Evolutionary conservation across 805 yeast species (phyloP).

Genomic region (Vanderwaltozyma verrucispora): DNA sequence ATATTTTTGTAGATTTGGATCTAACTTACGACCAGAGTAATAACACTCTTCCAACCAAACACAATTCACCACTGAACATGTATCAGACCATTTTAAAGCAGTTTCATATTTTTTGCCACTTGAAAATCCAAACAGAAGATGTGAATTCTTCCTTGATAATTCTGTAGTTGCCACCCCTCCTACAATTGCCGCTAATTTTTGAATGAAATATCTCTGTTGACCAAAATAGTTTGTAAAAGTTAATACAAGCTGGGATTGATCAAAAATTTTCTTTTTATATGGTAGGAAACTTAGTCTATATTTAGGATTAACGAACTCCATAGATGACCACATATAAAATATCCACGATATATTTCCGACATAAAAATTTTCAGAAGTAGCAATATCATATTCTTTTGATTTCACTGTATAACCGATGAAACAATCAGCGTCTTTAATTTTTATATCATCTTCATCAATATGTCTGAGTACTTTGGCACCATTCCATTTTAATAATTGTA

Average conservation of each 20-base stretch:
- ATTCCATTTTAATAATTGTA: background rate
- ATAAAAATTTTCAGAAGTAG: conserved; percentile 29
- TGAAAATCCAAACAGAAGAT: conserved; percentile 56
- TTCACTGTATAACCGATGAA: conserved; percentile 55
- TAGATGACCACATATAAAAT: conserved; percentile 49
- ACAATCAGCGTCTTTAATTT: conserved; percentile 30
- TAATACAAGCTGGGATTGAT: conserved; percentile 44
- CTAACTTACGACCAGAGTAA: conserved; percentile 10
- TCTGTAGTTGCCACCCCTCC: conserved; percentile 73
- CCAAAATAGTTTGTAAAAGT: conserved; percentile 79
- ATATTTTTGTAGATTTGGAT: conserved; percentile 5
- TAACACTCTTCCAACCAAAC: conserved; percentile 82
- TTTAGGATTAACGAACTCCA: conserved; percentile 46
- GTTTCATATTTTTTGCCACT: conserved; percentile 68
- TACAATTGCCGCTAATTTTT: conserved; percentile 47
- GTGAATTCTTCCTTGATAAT: conserved; percentile 55
- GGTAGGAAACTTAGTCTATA: conserved; percentile 63
- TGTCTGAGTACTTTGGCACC: conserved; percentile 1
- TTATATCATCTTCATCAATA: conserved; percentile 3
- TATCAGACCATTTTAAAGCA: conserved; percentile 52
- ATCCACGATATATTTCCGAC: conserved; percentile 74
- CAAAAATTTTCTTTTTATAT: conserved; percentile 35
- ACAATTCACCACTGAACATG: conserved; percentile 53
- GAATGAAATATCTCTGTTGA: conserved; percentile 66
- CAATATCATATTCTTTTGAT: conserved; percentile 44